phyloP scores from a whole-genome alignment of 768 basidiomycete species.

The Rhizopogon salebrosus region DNA sequence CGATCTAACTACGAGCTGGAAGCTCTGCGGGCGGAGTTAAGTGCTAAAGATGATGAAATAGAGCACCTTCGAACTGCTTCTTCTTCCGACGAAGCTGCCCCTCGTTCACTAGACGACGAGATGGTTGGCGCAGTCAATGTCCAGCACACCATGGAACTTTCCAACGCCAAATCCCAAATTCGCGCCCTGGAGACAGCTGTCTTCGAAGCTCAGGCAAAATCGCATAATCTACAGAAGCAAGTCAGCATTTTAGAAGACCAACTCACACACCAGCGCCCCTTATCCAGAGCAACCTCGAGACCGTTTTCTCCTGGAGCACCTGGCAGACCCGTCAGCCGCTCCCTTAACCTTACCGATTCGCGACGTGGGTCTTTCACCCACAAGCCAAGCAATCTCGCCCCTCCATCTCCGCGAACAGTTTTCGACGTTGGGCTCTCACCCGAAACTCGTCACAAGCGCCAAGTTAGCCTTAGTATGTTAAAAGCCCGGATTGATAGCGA shows the following conservation, averaged over 20 bases:
- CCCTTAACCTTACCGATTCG: slow-evolving; percentile 30
- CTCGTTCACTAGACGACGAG: slow-evolving; percentile 67
- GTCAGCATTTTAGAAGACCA: slow-evolving; percentile 63
- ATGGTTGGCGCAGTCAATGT: slow-evolving; percentile 64
- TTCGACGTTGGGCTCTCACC: slow-evolving; percentile 69
- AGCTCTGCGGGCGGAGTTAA: slow-evolving; percentile 55
- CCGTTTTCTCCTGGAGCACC: slow-evolving; percentile 43
- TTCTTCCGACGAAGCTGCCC: slow-evolving; percentile 30
- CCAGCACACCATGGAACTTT: slow-evolving; percentile 77
- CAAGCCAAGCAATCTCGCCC: slow-evolving; percentile 27
- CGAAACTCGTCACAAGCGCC: slow-evolving; percentile 76
- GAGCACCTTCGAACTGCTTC: slow-evolving; percentile 45
- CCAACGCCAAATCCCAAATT: slow-evolving; percentile 73
- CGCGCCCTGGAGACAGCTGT: slow-evolving; percentile 68
- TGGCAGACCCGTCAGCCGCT: slow-evolving; percentile 37
- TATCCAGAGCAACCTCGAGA: slow-evolving; percentile 37
- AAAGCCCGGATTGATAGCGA: slow-evolving; percentile 89
- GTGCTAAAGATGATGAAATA: slow-evolving; percentile 61
- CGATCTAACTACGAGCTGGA: slow-evolving; percentile 70
- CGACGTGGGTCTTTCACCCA: slow-evolving; percentile 31
- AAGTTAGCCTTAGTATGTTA: slow-evolving; percentile 82
- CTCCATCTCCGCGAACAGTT: slow-evolving; percentile 46
- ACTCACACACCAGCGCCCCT: slow-evolving; percentile 41
- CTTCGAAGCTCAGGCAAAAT: slow-evolving; percentile 67
- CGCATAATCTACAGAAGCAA: slow-evolving; percentile 66